phyloP scores from a whole-genome alignment of 371 early-diverging fungal species.

The Rhizomucor pusillus region DNA sequence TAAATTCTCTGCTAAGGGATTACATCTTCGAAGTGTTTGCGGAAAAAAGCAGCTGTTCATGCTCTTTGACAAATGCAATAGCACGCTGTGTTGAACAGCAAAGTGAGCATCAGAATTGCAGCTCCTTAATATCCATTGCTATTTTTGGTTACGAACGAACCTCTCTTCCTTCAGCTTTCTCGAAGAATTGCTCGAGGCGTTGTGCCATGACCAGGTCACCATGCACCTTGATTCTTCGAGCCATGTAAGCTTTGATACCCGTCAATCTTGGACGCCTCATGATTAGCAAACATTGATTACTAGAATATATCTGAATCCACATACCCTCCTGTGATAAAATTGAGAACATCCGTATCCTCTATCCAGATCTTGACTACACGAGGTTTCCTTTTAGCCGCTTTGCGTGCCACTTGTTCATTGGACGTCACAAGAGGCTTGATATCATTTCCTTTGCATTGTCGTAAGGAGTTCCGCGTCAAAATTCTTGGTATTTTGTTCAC shows the following conservation, averaged over 20 bases:
- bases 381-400: constrained; percentile 19
- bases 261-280: constrained; percentile 24
- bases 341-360: constrained; percentile 36
- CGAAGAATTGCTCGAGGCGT: constrained; percentile 41
- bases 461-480: no score
- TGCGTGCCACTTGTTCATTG: constrained; percentile 20
- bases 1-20: constrained; percentile 1
- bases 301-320: neutral
- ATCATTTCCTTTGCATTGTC: constrained; percentile 19
- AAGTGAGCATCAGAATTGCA: no score
- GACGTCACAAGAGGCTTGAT: constrained; percentile 31
- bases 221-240: constrained; percentile 37
- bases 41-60: constrained; percentile 18
- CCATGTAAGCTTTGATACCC: constrained; percentile 45
- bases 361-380: constrained; percentile 34
- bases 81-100: no score
- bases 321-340: constrained; percentile 49
- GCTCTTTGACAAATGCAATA: constrained; percentile 34
- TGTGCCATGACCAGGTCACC: constrained; percentile 45
- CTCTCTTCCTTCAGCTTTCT: constrained; percentile 40
- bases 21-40: constrained; percentile 6
- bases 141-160: constrained; percentile 15
- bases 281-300: neutral
- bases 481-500: no score
- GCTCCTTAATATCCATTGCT: neutral